These are phyloP conservation scores for Haematococcus sp. DNA, from an alignment of 139 green algal genomes.

Conservation along the genomic window DNA sequence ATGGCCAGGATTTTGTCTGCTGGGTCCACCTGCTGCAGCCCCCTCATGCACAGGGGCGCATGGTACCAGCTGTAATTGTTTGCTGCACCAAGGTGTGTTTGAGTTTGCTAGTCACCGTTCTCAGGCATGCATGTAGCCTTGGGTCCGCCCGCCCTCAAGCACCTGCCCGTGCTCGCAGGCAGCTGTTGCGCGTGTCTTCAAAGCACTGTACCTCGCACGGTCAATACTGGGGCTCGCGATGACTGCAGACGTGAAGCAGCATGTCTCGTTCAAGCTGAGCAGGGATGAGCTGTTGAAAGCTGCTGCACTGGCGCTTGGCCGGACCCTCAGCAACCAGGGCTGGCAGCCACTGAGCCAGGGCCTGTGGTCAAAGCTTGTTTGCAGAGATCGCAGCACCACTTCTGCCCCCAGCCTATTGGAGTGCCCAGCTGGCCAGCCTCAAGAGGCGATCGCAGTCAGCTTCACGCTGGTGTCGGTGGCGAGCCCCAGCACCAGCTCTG, in stretches of 20 bases:
- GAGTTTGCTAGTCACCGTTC: too few species aligned
- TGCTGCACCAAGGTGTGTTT: too few species aligned
- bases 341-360: not conserved
- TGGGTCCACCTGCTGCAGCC: too few species aligned
- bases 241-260: conserved; percentile 2
- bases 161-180: too few species aligned
- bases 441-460: not conserved
- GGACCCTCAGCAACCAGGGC: not conserved
- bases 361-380: not conserved
- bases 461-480: not conserved
- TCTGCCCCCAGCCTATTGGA: not conserved
- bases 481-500: too few species aligned
- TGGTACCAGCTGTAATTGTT: too few species aligned
- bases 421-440: not conserved
- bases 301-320: not conserved
- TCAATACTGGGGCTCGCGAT: not conserved
- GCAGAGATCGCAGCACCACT: too few species aligned
- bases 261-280: too few species aligned
- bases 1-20: too few species aligned
- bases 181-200: not conserved
- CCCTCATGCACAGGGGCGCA: too few species aligned
- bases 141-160: too few species aligned
- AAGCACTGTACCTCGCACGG: not conserved
- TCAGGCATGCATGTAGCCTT: too few species aligned
- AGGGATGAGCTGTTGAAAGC: not conserved